Conservation (phyloP, 345 rosid genomes). For the Hibiscus syriacus region DNA sequence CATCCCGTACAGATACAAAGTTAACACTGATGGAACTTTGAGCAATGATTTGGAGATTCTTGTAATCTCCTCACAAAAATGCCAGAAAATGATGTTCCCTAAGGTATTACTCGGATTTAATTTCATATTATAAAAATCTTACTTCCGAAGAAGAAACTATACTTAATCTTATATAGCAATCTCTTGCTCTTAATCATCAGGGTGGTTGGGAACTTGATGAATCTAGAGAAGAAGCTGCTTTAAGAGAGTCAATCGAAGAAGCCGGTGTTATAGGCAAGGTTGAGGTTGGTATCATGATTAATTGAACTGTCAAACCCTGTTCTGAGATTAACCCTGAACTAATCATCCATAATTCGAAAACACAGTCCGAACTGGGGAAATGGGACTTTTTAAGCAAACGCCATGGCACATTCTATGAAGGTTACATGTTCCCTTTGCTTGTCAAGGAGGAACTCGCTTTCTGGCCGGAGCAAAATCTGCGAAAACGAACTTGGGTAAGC, state of each 20-base stretch:
- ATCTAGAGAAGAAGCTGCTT: conserved; percentile 68
- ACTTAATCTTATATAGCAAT: too few species aligned
- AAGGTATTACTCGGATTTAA: conserved; percentile 56
- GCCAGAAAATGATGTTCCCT: conserved; percentile 77
- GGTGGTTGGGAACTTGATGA: conserved; percentile 98
- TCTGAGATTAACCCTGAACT: background rate
- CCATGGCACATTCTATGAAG: conserved; percentile 68
- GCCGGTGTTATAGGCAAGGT: conserved; percentile 82
- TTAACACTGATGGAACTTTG: conserved; percentile 19
- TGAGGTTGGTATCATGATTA: conserved; percentile 44
- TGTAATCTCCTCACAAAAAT: conserved; percentile 73
- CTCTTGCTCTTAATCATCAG: conserved; percentile 18
- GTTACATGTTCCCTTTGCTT: conserved; percentile 76
- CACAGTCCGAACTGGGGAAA: conserved; percentile 68
- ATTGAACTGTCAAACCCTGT: background rate
- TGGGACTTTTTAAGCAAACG: conserved; percentile 84
- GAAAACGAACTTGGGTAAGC: conserved; percentile 66
- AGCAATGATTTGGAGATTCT: conserved; percentile 53
- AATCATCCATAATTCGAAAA: too few species aligned
- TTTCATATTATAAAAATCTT: too few species aligned
- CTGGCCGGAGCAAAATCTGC: conserved; percentile 70
- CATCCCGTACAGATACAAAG: conserved; percentile 62
- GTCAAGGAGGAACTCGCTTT: conserved; percentile 65
- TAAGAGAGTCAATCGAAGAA: conserved; percentile 71
- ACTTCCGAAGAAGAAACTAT: background rate